These are phyloP conservation scores for Sarocladiaceae sp. DNA, from an alignment of 2,329 filamentous ascomycete species.

Conservation along the genomic window DNA sequence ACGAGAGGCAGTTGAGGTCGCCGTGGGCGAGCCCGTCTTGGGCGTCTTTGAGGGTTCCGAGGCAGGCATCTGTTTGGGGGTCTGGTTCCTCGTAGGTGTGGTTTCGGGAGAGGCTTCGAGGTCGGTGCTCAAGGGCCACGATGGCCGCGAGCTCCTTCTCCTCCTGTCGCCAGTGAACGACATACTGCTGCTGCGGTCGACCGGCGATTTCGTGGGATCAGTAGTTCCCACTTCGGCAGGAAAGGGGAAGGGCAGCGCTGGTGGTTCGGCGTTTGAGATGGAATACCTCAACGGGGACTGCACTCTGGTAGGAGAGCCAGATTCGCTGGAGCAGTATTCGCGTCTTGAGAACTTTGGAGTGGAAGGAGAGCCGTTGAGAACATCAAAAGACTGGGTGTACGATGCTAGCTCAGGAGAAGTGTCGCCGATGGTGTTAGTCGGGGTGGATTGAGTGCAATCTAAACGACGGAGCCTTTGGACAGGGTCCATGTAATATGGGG, in stretches of 20 bases:
- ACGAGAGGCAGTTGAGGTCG: slow-evolving; percentile 26
- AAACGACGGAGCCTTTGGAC: slow-evolving; percentile 1
- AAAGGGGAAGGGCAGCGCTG: slow-evolving; percentile 1
- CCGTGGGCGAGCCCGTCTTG: slow-evolving; percentile 23
- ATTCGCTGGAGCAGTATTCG: slow-evolving; percentile 16
- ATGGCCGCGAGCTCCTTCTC: background rate
- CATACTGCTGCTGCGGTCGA: slow-evolving; percentile 18
- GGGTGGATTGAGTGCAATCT: slow-evolving; percentile 10
- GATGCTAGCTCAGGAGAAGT: slow-evolving; percentile 17
- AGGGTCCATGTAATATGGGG: slow-evolving; percentile 1
- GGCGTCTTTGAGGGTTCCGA: slow-evolving; percentile 21
- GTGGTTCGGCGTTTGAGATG: slow-evolving; percentile 18
- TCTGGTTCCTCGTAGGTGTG: slow-evolving; percentile 7
- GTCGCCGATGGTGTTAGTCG: slow-evolving; percentile 20
- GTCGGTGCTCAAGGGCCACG: background rate
- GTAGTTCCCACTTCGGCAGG: background rate
- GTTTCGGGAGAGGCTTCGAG: background rate
- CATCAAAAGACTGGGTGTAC: background rate
- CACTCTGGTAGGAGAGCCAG: slow-evolving; percentile 20
- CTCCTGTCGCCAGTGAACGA: slow-evolving; percentile 24
- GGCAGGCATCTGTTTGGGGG: slow-evolving; percentile 9
- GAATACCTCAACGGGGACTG: slow-evolving; percentile 26
- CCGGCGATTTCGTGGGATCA: slow-evolving; percentile 5
- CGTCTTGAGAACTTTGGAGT: slow-evolving; percentile 6
- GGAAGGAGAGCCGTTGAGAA: slow-evolving; percentile 8